A percentile compares a stretch with the other conserved stretches of the same genome.
These are phyloP conservation scores for Galeopsis tetrahit DNA, from an alignment of 257 asterid species.

Conservation along the genomic window DNA sequence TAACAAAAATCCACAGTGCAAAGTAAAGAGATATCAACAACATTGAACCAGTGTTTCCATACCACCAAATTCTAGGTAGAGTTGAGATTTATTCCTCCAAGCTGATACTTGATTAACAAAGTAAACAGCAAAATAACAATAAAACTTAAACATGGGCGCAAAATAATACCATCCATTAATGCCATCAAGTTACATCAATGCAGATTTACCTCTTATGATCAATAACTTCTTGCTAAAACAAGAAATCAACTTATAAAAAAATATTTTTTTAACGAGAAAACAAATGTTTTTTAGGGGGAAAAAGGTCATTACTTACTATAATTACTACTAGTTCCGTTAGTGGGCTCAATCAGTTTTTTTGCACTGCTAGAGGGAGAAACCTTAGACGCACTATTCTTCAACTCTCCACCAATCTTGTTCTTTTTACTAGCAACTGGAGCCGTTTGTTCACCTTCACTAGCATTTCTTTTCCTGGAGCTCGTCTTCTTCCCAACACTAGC, in stretches of 20 bases:
- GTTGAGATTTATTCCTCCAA: not conserved
- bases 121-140: not conserved
- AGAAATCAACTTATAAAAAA: constrained; percentile 22
- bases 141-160: constrained; percentile 14
- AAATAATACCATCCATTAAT: constrained; percentile 3
- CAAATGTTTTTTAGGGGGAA: not conserved
- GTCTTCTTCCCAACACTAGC: constrained; percentile 33
- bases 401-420: constrained; percentile 46
- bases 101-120: not conserved
- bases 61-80: constrained; percentile 14
- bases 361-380: constrained; percentile 35
- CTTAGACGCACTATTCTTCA: constrained; percentile 38
- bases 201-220: not conserved
- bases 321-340: constrained; percentile 31
- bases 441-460: constrained; percentile 37
- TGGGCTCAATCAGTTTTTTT: constrained; percentile 39
- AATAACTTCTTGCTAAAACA: constrained; percentile 18
- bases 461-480: constrained; percentile 53
- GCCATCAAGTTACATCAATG: constrained; percentile 1
- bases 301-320: constrained; percentile 55
- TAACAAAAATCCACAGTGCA: not conserved
- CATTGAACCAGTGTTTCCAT: constrained; percentile 7
- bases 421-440: constrained; percentile 53
- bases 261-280: not conserved
- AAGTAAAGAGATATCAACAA: constrained; percentile 11